Conservation (phyloP, 2,329 filamentous ascomycete genomes). For the Fusarium algeriense region DNA sequence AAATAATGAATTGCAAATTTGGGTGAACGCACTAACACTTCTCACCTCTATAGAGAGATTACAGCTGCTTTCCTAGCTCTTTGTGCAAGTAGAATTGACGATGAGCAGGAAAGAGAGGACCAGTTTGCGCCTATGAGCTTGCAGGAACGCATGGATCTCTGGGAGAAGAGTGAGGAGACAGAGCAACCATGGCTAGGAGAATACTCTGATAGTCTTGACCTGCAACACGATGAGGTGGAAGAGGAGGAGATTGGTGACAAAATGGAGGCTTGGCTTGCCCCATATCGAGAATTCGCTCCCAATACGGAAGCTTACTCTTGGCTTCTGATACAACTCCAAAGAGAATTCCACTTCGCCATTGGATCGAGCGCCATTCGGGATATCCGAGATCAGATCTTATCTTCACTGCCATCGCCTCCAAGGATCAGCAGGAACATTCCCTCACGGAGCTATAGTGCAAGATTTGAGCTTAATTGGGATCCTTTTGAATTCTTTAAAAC, state of each 20-base stretch:
- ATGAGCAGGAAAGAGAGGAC: neutral
- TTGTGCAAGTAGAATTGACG: neutral
- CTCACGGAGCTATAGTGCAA: fast-evolving
- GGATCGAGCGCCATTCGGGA: neutral
- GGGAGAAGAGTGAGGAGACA: neutral
- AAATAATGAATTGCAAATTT: too few relatives aligned
- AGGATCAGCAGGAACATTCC: neutral
- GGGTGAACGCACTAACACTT: too few relatives aligned
- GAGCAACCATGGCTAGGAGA: fast-evolving
- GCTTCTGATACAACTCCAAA: neutral
- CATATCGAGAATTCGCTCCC: neutral
- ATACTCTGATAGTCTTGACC: neutral
- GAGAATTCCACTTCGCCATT: neutral
- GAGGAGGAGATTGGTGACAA: neutral
- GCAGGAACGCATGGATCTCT: neutral
- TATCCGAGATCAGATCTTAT: neutral
- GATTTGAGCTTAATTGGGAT: neutral
- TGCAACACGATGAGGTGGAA: neutral
- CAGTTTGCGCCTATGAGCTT: neutral
- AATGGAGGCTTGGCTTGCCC: neutral
- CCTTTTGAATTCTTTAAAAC: neutral
- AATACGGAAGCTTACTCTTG: neutral
- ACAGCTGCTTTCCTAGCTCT: neutral
- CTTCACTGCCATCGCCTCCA: neutral
- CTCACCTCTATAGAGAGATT: neutral